These are phyloP conservation scores for Margaritispora aquatica DNA, from an alignment of 495 filamentous ascomycete species.

Conservation along the genomic window DNA sequence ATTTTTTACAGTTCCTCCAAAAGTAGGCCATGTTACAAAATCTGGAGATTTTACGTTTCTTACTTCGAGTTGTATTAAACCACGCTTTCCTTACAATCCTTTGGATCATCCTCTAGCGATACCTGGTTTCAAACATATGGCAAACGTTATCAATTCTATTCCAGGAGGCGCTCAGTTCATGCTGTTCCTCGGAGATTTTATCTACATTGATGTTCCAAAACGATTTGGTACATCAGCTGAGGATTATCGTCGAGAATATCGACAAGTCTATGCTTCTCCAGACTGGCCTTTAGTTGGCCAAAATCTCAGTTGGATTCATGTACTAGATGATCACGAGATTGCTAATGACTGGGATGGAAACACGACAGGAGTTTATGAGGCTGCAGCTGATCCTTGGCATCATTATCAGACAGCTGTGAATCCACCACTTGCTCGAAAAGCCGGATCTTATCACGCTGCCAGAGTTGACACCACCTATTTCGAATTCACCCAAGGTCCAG, in stretches of 20 bases:
- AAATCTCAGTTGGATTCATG: slow-evolving; percentile 90
- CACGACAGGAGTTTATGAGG: slow-evolving; percentile 51
- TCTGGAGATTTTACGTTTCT: slow-evolving; percentile 73
- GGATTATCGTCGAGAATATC: slow-evolving; percentile 84
- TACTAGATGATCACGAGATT: slow-evolving; percentile 94
- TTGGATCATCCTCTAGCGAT: slow-evolving; percentile 75
- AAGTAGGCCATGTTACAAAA: slow-evolving; percentile 49
- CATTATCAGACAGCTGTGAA: slow-evolving; percentile 83
- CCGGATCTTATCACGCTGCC: slow-evolving; percentile 26
- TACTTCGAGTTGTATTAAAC: slow-evolving; percentile 85
- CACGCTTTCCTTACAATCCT: slow-evolving; percentile 81
- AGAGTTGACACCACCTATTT: slow-evolving; percentile 67
- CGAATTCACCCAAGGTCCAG: slow-evolving; percentile 80
- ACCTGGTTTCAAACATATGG: slow-evolving; percentile 67
- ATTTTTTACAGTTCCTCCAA: slow-evolving; percentile 65
- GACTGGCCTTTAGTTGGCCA: slow-evolving; percentile 67
- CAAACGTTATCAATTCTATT: slow-evolving; percentile 54
- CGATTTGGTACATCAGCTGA: slow-evolving; percentile 64
- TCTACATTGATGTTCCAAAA: slow-evolving; percentile 89
- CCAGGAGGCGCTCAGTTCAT: slow-evolving; percentile 67
- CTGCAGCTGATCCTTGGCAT: slow-evolving; percentile 67
- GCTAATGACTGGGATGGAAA: slow-evolving; percentile 82
- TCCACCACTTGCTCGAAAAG: slow-evolving; percentile 55
- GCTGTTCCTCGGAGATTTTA: slow-evolving; percentile 98
- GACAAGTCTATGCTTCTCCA: slow-evolving; percentile 87